These are phyloP conservation scores for Ascochyta clinopodiicola DNA, from an alignment of 2,329 filamentous ascomycete genomes.

Conservation along the genomic window DNA sequence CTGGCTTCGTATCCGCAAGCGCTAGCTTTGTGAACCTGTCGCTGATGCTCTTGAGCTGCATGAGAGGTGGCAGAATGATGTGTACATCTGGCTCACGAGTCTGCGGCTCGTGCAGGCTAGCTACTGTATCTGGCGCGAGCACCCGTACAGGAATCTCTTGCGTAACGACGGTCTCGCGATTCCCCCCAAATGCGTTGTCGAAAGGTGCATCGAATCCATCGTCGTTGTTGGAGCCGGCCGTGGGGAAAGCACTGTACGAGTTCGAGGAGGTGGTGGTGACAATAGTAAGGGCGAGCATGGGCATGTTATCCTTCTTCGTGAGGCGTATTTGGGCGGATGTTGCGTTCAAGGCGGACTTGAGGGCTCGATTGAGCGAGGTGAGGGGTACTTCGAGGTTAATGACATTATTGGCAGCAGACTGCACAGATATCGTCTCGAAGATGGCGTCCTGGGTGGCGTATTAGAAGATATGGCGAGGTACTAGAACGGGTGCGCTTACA, in stretches of 20 bases:
- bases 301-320: slow-evolving; percentile 89
- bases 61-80: slow-evolving; percentile 84
- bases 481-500: slow-evolving; percentile 44
- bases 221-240: slow-evolving; percentile 31
- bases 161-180: slow-evolving; percentile 89
- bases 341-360: slow-evolving; percentile 84
- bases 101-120: slow-evolving; percentile 89
- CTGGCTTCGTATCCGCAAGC: slow-evolving; percentile 44
- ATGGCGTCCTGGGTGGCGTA: slow-evolving; percentile 72
- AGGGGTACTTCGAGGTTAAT: slow-evolving; percentile 97
- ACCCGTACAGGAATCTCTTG: slow-evolving; percentile 97
- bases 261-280: slow-evolving; percentile 70
- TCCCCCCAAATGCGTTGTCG: slow-evolving; percentile 53
- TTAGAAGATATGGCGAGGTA: slow-evolving; percentile 21
- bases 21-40: slow-evolving; percentile 92
- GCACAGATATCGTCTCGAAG: slow-evolving; percentile 85
- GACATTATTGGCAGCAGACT: slow-evolving; percentile 85
- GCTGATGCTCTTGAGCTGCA: slow-evolving; percentile 91
- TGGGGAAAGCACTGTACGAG: slow-evolving; percentile 48
- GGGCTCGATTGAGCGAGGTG: slow-evolving; percentile 84
- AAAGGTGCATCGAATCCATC: slow-evolving; percentile 37
- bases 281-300: slow-evolving; percentile 88
- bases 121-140: slow-evolving; percentile 80
- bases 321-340: slow-evolving; percentile 84
- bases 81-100: slow-evolving; percentile 93